Evolutionary conservation across 2,329 filamentous ascomycete genomes (phyloP), one percentile per base, ranked within the genome.

Genomic region (Cordyceps cicadae): DNA sequence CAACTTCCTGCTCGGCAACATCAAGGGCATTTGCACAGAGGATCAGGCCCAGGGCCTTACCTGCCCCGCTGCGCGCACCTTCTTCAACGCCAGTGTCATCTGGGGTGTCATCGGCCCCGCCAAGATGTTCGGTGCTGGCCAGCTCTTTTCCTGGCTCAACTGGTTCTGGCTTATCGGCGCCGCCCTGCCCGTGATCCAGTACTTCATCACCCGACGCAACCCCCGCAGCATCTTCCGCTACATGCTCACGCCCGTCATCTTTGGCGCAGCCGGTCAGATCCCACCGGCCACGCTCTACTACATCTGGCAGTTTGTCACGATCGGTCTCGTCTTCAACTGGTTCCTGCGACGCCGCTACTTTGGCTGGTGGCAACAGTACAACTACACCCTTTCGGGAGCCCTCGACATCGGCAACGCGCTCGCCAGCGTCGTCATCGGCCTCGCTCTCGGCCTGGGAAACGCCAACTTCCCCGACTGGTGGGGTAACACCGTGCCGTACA

Each of bases 81-180:
- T 86, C 68, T 86, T 82, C 73, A 84, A 81, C 26, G 80, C 79
- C 29, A 83, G 80, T 21, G 76, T 85, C 6, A 79, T 85, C 60
- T 85, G 83, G 84, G 84, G 84, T 61, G 76, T 83, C 19, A 83
- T 87, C 60, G 84, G 73, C 1, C 73, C 72, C 2, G 65, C 60
- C 43, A 66, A 67, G 54, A 70, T 74, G 41, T 73, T 73, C 58
- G 71, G 72, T 15, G 65, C 65, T n/a, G 72, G 71, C 26, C 71
- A 76, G n/a, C 61, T 69, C 3, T 85, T 84, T 67, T 69, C 73
- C 0, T 73, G 74, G 51, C 72, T 81, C 39, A 78, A 82, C 68
- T 83, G 73, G 67, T 84, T 83, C 72, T 85, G 79, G 77, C 70
- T 84, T 26, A 77, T 81, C 17, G 82, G 82, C 3, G 75, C 75